Evolutionary conservation across 495 filamentous ascomycete genomes (phyloP), one percentile per base, ranked within the genome.

Genomic region (Aspergillus affinis): DNA sequence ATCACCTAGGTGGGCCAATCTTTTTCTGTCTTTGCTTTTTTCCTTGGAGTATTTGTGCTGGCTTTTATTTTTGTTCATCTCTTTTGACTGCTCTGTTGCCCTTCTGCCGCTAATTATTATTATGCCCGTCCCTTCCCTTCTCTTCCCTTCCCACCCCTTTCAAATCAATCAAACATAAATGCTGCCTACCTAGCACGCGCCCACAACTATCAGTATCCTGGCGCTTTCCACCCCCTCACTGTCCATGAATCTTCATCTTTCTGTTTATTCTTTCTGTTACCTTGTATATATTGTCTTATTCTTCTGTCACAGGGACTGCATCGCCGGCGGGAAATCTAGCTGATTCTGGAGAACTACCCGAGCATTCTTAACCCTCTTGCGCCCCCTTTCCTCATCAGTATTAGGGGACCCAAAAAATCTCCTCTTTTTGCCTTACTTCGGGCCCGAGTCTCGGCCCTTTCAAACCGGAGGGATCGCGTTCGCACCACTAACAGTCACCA

Each of bases 1-100:
- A 65, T 69, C 67, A 62, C 62, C 54, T 63, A 53, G 45, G 61
- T 64, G 64, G 67, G 61, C 57, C 64, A 61, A 63, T 65, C 63
- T 51, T 32, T 30, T 18, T 19, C 8, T 51, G 12, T 13, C 21
- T 17, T 48, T 49, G 21, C 47, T 49, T 49, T 49, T 21, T 26
- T 49, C 15, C 47, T 49, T 20, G 19, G n/a, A 13, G 12, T 17
- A n/a, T 2, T 41, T 49, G 4, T 49, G 19, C 12, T 49, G 18
- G 21, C 12, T 2, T 20, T 49, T 21, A 20, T 49, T 49, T 21
- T 17, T 17, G 8, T 29, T 30, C 20, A 6, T 29, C 6, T 29
- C 51, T 27, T 32, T 32, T 32, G 23, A 26, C 23, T 26, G 23
- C 23, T 26, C 23, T 26, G 23, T 26, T 26, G 23, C 23, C 23